A percentile compares a stretch with the other conserved stretches of the same genome.
These are phyloP conservation scores for Ploettnerulaceae sp. DNA, from an alignment of 2,329 filamentous ascomycete species.

Conservation along the genomic window DNA sequence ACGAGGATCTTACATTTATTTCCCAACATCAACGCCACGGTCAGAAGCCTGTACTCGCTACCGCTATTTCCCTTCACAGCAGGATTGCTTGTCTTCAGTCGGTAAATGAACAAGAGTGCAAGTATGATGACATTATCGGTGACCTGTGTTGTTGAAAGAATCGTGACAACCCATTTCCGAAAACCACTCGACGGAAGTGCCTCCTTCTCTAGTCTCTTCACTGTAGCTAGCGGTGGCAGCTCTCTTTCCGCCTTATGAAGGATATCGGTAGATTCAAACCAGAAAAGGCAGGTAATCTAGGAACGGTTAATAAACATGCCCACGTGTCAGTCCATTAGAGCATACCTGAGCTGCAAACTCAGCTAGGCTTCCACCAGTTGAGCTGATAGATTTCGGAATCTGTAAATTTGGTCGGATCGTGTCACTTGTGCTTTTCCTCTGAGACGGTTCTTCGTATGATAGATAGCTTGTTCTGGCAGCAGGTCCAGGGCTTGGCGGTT, in stretches of 20 bases:
- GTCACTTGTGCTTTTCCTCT: constrained; percentile 25
- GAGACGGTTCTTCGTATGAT: constrained; percentile 18
- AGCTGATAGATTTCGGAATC: constrained; percentile 71
- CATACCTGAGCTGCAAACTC: constrained; percentile 79
- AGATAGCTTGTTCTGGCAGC: constrained; percentile 17
- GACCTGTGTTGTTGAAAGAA: constrained; percentile 90
- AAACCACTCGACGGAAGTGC: constrained; percentile 77
- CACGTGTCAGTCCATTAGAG: constrained; percentile 8
- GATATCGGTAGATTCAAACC: constrained; percentile 87
- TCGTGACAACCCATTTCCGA: constrained; percentile 87
- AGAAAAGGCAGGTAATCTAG: constrained; percentile 93
- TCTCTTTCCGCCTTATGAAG: constrained; percentile 65
- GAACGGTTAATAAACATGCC: constrained; percentile 19
- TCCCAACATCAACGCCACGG: constrained; percentile 92
- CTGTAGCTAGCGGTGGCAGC: constrained; percentile 36
- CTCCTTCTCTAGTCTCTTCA: constrained; percentile 59
- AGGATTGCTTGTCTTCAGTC: constrained; percentile 85
- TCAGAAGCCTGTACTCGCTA: constrained; percentile 88
- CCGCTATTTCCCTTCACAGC: constrained; percentile 85
- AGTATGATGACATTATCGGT: constrained; percentile 92
- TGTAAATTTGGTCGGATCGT: constrained; percentile 44
- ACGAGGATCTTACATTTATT: constrained; percentile 74
- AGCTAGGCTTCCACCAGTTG: constrained; percentile 68
- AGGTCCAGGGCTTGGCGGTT: constrained; percentile 23
- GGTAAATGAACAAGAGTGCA: constrained; percentile 86